These are phyloP conservation scores for Hypoxylon rickii DNA, from an alignment of 495 filamentous ascomycete species.

Conservation along the genomic window DNA sequence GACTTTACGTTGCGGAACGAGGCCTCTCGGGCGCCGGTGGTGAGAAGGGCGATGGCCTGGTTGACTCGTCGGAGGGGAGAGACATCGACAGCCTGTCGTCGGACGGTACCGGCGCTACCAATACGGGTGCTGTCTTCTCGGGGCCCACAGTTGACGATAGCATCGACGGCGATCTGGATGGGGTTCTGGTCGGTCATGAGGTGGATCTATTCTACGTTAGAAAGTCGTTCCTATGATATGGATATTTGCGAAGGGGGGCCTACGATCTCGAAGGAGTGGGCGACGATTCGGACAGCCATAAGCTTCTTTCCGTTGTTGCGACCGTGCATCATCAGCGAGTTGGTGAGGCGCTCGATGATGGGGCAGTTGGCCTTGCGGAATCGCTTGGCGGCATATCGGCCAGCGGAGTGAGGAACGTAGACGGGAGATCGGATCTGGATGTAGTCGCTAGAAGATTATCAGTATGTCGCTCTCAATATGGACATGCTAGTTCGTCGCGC, in stretches of 20 bases:
- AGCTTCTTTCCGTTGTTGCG: slow-evolving; percentile 99
- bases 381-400: slow-evolving; percentile 97
- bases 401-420: slow-evolving; percentile 98
- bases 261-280: slow-evolving; percentile 99
- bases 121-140: slow-evolving; percentile 99
- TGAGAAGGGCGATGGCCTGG: slow-evolving; percentile 97
- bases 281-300: slow-evolving; percentile 98
- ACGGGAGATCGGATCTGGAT: slow-evolving; percentile 98
- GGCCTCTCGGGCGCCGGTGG: slow-evolving; percentile 95
- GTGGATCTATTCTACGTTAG: slow-evolving; percentile 72
- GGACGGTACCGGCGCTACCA: slow-evolving; percentile 97
- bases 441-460: slow-evolving; percentile 81
- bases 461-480: slow-evolving; percentile 41
- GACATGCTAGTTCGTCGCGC: not conserved
- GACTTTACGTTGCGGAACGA: slow-evolving; percentile 99
- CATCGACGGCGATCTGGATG: slow-evolving; percentile 98
- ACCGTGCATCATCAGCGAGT: slow-evolving; percentile 99
- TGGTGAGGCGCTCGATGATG: slow-evolving; percentile 99
- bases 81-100: slow-evolving; percentile 99
- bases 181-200: slow-evolving; percentile 99
- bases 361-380: slow-evolving; percentile 99
- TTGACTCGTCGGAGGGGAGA: slow-evolving; percentile 99
- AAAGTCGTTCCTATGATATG: not conserved
- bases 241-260: slow-evolving; percentile 38
- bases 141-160: slow-evolving; percentile 99